Evolutionary conservation across 1,139 yeast genomes (phyloP).

Genomic region (Suhomyces taliae): DNA sequence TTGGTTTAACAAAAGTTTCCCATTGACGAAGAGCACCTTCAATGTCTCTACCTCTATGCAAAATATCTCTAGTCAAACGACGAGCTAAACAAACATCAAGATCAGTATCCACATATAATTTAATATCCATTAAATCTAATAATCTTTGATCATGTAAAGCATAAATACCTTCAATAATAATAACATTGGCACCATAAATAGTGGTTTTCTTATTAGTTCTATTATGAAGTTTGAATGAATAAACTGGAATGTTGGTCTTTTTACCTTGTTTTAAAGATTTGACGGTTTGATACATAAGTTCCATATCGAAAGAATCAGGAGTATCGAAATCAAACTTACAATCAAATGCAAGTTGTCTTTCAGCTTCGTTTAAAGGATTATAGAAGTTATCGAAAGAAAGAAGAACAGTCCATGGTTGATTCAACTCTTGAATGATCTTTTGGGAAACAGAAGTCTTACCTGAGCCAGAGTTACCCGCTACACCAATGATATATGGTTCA

Average conservation of each 20-base stretch:
- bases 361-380: constrained; percentile 63
- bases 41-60: constrained; percentile 81
- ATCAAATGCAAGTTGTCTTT: constrained; percentile 62
- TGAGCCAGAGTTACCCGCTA: constrained; percentile 93
- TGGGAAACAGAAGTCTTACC: constrained; percentile 95
- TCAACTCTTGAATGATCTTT: constrained; percentile 70
- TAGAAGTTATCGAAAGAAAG: constrained; percentile 90
- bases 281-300: constrained; percentile 64
- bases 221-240: constrained; percentile 75
- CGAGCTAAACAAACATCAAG: constrained; percentile 89
- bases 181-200: constrained; percentile 93
- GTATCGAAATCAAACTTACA: constrained; percentile 80
- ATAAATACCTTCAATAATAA: constrained; percentile 88
- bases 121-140: constrained; percentile 76
- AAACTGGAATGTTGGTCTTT: constrained; percentile 77
- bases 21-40: constrained; percentile 84
- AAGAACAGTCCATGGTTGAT: constrained; percentile 96
- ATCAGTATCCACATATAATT: constrained; percentile 91
- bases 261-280: constrained; percentile 58
- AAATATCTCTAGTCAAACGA: constrained; percentile 80
- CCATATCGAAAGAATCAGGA: constrained; percentile 81
- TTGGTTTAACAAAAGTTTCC: constrained; percentile 90
- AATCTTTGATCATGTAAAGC: constrained; percentile 74
- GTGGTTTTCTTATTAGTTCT: constrained; percentile 69
- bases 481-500: constrained; percentile 90